These are phyloP conservation scores for Botrytis tulipae DNA, from an alignment of 2,329 filamentous ascomycete species.

Conservation along the genomic window DNA sequence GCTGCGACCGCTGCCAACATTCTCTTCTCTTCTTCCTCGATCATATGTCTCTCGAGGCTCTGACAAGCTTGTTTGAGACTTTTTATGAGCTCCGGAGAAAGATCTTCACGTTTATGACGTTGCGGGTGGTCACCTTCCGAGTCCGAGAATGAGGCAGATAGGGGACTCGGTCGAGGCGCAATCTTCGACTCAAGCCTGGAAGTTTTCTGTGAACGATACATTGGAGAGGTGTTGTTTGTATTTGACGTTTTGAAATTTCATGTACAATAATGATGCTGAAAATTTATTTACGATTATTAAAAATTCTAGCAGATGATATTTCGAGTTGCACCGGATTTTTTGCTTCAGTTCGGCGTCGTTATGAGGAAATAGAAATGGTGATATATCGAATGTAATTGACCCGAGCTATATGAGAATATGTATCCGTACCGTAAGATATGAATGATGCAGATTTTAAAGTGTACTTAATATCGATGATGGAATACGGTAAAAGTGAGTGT, in stretches of 20 bases:
- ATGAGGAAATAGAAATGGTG: background rate
- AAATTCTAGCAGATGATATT: background rate
- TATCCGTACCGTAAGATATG: background rate
- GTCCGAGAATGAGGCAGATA: background rate
- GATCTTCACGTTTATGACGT: background rate
- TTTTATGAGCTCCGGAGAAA: background rate
- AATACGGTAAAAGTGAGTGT: background rate
- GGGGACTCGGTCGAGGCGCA: background rate
- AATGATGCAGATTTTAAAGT: background rate
- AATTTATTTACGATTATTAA: background rate
- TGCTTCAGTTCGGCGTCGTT: background rate
- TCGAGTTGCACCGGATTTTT: too few relatives aligned
- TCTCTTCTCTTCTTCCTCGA: background rate
- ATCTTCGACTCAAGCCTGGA: background rate
- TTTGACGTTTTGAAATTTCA: background rate
- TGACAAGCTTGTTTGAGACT: background rate
- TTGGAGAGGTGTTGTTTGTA: background rate
- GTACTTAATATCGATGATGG: background rate
- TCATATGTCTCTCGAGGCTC: background rate
- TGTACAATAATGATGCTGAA: too few relatives aligned
- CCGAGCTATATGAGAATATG: background rate
- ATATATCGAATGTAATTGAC: background rate
- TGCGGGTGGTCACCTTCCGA: background rate
- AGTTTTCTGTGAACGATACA: background rate
- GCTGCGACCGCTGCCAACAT: background rate